Percentiles rank a stretch among this genome's conserved stretches.
Conservation (phyloP, 2,329 filamentous ascomycete genomes). For the Fusarium mexicanum region DNA sequence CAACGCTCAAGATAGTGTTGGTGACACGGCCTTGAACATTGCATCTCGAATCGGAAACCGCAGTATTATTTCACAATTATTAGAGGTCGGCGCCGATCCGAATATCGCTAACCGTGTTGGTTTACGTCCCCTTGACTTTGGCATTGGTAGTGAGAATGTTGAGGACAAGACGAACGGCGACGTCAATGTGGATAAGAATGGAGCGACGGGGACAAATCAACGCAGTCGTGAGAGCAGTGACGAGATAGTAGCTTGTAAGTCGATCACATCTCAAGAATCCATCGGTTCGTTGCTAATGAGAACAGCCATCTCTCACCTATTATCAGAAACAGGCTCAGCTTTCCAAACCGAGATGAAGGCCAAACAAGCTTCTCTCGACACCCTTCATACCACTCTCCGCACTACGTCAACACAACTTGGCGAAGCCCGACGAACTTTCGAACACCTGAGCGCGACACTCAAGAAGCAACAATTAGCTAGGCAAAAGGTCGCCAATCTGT, state of each 20-base stretch:
- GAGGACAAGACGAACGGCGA: slow-evolving; percentile 58
- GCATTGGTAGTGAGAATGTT: slow-evolving; percentile 76
- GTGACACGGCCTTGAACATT: slow-evolving; percentile 94
- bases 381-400: slow-evolving; percentile 81
- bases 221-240: slow-evolving; percentile 77
- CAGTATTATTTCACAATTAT: slow-evolving; percentile 94
- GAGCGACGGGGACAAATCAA: slow-evolving; percentile 58
- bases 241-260: slow-evolving; percentile 82
- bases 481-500: slow-evolving; percentile 82
- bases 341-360: slow-evolving; percentile 83
- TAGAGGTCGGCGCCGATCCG: slow-evolving; percentile 95
- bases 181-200: slow-evolving; percentile 55
- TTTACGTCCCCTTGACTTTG: slow-evolving; percentile 91
- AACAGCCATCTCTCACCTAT: slow-evolving; percentile 80
- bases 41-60: slow-evolving; percentile 92
- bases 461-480: slow-evolving; percentile 72
- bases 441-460: slow-evolving; percentile 73
- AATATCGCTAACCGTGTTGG: slow-evolving; percentile 90
- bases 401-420: slow-evolving; percentile 82
- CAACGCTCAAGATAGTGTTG: slow-evolving; percentile 91
- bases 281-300: background rate
- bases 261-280: background rate
- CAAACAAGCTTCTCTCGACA: slow-evolving; percentile 86
- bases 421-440: slow-evolving; percentile 78
- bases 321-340: slow-evolving; percentile 80